phyloP scores from a whole-genome alignment of 177 flowering plant genomes.

The Vitis hybrid region DNA sequence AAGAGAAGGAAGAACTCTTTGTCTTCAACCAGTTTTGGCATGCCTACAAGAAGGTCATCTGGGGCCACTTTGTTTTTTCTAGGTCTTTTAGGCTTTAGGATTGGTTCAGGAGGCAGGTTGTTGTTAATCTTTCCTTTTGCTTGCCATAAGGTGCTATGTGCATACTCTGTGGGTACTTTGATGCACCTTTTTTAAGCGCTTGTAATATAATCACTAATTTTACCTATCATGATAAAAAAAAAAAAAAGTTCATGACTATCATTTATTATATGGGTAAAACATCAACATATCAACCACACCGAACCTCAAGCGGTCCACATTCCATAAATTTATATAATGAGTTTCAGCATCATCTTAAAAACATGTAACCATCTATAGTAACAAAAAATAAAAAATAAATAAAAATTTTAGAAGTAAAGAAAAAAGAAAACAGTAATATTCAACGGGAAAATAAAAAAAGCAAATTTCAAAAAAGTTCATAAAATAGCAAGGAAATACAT shows the following conservation, averaged over 20 bases:
- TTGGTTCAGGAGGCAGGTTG: no score
- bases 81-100: no score
- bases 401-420: background rate
- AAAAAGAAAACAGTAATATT: background rate
- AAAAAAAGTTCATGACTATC: background rate
- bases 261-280: background rate
- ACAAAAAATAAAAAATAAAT: background rate
- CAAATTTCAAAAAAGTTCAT: background rate
- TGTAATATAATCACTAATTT: no score
- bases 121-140: no score
- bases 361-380: background rate
- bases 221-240: no score
- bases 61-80: no score
- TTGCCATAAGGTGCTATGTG: no score
- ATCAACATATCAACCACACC: background rate
- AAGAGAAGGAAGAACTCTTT: no score
- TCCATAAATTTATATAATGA: background rate
- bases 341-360: background rate
- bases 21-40: no score
- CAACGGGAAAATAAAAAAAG: background rate
- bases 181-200: no score
- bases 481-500: background rate
- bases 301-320: background rate
- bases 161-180: no score
- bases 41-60: no score